Conservation (phyloP, 257 asterid genomes). For the Avicennia marina region DNA sequence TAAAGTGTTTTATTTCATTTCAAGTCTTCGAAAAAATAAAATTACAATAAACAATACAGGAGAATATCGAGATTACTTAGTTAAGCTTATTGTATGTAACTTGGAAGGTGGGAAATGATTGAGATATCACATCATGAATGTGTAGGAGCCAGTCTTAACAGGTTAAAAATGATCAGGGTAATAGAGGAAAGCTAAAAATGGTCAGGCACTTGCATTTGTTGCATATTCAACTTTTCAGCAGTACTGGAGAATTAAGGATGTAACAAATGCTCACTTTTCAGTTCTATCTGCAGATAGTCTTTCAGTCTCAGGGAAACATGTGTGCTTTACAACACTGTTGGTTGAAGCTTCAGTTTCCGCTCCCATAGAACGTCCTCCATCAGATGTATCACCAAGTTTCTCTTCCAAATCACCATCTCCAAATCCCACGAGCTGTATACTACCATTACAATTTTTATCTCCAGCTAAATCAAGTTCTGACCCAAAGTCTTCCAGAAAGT, state of each 20-base stretch:
- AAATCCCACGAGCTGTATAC: constrained; percentile 57
- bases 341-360: constrained; percentile 83
- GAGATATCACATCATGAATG: not conserved
- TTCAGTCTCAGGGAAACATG: constrained; percentile 67
- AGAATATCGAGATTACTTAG: not conserved
- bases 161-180: not conserved
- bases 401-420: constrained; percentile 85
- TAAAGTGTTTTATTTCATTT: not conserved
- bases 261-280: constrained; percentile 55
- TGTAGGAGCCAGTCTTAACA: not conserved
- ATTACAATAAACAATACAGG: not conserved
- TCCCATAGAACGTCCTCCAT: constrained; percentile 89
- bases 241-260: constrained; percentile 5
- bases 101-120: not conserved
- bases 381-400: constrained; percentile 91
- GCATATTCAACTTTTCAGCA: not conserved
- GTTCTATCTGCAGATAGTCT: constrained; percentile 43
- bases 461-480: constrained; percentile 30
- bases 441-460: constrained; percentile 39
- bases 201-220: not conserved
- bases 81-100: not conserved
- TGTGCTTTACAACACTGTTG: constrained; percentile 68
- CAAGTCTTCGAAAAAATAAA: not conserved
- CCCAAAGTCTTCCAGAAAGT: constrained; percentile 30
- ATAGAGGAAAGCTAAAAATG: not conserved